phyloP scores from a whole-genome alignment of 2,329 filamentous ascomycete genomes.

The Fusarium domesticum region DNA sequence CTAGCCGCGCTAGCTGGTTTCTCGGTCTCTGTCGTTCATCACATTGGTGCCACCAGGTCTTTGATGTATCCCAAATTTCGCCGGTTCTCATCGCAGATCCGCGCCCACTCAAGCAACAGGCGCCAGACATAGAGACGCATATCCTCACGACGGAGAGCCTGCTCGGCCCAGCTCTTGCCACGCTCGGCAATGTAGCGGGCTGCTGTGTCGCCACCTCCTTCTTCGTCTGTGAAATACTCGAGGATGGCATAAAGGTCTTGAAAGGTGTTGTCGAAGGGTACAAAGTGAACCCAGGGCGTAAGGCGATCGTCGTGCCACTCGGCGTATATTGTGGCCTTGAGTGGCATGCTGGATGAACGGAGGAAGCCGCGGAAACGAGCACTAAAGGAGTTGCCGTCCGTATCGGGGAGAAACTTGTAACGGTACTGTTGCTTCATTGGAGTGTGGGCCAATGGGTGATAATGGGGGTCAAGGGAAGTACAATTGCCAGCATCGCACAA shows the following conservation, averaged over 20 bases:
- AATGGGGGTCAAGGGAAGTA: slow-evolving; percentile 39
- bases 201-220: slow-evolving; percentile 47
- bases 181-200: slow-evolving; percentile 58
- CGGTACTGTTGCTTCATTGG: slow-evolving; percentile 49
- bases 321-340: slow-evolving; percentile 69
- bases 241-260: slow-evolving; percentile 63
- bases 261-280: slow-evolving; percentile 67
- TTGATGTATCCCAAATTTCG: slow-evolving; percentile 43
- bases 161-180: slow-evolving; percentile 60
- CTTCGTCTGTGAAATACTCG: slow-evolving; percentile 61
- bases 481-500: slow-evolving; percentile 40
- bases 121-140: slow-evolving; percentile 65
- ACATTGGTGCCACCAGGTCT: slow-evolving; percentile 35
- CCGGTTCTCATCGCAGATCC: slow-evolving; percentile 46
- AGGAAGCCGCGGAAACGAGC: slow-evolving; percentile 64
- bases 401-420: slow-evolving; percentile 67
- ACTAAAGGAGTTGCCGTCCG: slow-evolving; percentile 66
- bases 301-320: slow-evolving; percentile 74
- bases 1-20: too few relatives aligned
- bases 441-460: slow-evolving; percentile 31
- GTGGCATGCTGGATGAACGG: slow-evolving; percentile 59
- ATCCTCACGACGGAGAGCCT: slow-evolving; percentile 60
- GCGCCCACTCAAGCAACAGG: slow-evolving; percentile 56
- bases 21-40: slow-evolving; percentile 4
- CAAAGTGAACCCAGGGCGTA: slow-evolving; percentile 68